A percentile compares a stretch with the other conserved stretches of the same genome.
phyloP scores from a whole-genome alignment of 1,284 basidiomycete genomes.

The Schizophyllum commune region DNA sequence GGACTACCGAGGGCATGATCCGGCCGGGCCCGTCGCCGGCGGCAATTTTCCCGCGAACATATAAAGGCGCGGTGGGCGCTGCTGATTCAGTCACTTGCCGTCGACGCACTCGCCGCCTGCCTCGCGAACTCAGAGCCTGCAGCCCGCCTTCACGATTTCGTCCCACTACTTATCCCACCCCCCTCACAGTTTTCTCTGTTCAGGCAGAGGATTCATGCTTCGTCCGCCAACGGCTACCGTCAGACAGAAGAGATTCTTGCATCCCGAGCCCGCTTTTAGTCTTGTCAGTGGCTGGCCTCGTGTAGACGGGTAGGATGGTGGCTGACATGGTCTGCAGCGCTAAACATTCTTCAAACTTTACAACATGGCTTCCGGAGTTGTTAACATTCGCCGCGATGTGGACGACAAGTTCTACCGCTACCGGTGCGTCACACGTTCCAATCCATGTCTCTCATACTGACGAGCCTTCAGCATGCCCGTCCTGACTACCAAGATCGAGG shows the following conservation, averaged over 20 bases:
- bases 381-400: constrained; percentile 98
- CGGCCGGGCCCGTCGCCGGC: not conserved
- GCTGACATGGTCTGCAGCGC: constrained; percentile 33
- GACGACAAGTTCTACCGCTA: constrained; percentile 91
- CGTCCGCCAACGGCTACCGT: constrained; percentile 70
- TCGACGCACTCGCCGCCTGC: not conserved
- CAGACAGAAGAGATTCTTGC: constrained; percentile 54
- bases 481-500: constrained; percentile 94
- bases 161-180: constrained; percentile 28
- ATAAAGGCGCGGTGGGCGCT: not conserved
- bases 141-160: constrained; percentile 38
- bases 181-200: constrained; percentile 53
- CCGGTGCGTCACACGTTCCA: constrained; percentile 35
- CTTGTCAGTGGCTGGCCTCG: constrained; percentile 35
- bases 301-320: not conserved
- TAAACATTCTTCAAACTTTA: constrained; percentile 35
- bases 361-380: constrained; percentile 84
- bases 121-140: not conserved
- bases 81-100: not conserved
- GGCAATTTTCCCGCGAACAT: not conserved
- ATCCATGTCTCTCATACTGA: not conserved
- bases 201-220: constrained; percentile 83
- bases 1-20: not conserved
- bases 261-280: constrained; percentile 47
- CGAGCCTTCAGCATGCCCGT: constrained; percentile 75